Evolutionary conservation across 2,329 filamentous ascomycete genomes (phyloP).

Genomic region (Exophiala viscosa): DNA sequence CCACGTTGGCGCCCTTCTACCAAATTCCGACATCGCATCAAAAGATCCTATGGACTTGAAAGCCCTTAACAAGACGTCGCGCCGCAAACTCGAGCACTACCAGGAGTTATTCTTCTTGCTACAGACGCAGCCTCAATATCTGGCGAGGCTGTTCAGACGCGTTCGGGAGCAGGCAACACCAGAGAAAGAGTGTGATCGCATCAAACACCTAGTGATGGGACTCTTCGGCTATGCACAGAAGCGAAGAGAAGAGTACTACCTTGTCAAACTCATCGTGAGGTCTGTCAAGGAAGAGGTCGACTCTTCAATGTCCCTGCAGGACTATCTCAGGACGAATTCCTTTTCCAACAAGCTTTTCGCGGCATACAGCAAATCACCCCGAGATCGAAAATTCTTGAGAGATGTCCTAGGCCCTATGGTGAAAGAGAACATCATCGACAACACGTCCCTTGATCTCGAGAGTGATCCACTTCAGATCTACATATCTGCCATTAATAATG

Average conservation of each 20-base stretch:
- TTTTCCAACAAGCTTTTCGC: slow-evolving; percentile 86
- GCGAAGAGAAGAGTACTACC: slow-evolving; percentile 91
- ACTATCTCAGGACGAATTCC: slow-evolving; percentile 83
- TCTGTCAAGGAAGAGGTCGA: slow-evolving; percentile 86
- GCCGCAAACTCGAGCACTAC: slow-evolving; percentile 92
- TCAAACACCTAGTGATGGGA: slow-evolving; percentile 92
- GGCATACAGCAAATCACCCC: slow-evolving; percentile 85
- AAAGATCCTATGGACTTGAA: slow-evolving; percentile 94
- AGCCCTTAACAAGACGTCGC: slow-evolving; percentile 92
- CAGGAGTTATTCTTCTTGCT: slow-evolving; percentile 97
- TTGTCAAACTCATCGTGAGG: slow-evolving; percentile 79
- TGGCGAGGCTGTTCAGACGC: slow-evolving; percentile 80
- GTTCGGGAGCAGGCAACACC: slow-evolving; percentile 77
- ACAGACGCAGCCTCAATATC: slow-evolving; percentile 92
- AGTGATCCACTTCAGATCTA: slow-evolving; percentile 98
- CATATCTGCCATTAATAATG: slow-evolving; percentile 90
- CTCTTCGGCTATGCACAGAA: slow-evolving; percentile 97
- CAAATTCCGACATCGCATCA: slow-evolving; percentile 82
- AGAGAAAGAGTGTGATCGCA: slow-evolving; percentile 88
- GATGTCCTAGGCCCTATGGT: slow-evolving; percentile 81
- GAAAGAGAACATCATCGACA: slow-evolving; percentile 88
- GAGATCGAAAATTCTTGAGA: slow-evolving; percentile 87
- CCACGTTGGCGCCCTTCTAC: slow-evolving; percentile 76
- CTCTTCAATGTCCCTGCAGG: slow-evolving; percentile 66
- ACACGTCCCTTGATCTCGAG: slow-evolving; percentile 84